These are phyloP conservation scores for Mucuna pruriens DNA, from an alignment of 306 rosid species.

Conservation along the genomic window DNA sequence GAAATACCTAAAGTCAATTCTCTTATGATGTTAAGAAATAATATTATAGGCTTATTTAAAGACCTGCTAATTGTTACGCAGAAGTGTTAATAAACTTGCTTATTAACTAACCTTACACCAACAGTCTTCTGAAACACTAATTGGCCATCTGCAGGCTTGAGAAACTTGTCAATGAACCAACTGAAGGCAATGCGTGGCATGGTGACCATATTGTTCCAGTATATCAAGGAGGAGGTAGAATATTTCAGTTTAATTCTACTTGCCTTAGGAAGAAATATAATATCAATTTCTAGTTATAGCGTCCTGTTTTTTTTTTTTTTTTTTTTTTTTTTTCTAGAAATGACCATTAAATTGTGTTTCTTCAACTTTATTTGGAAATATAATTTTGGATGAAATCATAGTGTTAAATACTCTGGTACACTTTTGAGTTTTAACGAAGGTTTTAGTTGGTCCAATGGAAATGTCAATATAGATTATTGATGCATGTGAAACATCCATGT, in stretches of 20 bases:
- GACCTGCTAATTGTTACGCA: conserved; percentile 2
- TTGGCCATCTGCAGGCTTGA: conserved; percentile 66
- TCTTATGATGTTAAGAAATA: conserved; percentile 6
- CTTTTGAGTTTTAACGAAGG: background rate
- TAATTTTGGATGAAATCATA: background rate
- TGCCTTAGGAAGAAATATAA: conserved; percentile 5
- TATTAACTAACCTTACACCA: conserved; percentile 13
- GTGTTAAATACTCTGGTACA: background rate
- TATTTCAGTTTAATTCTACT: conserved; percentile 11
- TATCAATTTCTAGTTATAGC: background rate
- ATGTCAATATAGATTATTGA: background rate
- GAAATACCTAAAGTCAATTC: conserved; percentile 18
- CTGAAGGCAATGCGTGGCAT: conserved; percentile 95
- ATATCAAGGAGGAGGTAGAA: conserved; percentile 91
- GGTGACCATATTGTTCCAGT: conserved; percentile 97
- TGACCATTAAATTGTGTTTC: conserved; percentile 16
- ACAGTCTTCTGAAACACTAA: conserved; percentile 32
- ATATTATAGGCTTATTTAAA: conserved; percentile 10
- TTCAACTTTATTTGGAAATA: background rate
- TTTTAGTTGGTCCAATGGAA: background rate
- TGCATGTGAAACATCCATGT: background rate
- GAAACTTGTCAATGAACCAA: conserved; percentile 80
- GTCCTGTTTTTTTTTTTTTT: background rate
- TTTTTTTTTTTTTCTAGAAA: conserved; percentile 5
- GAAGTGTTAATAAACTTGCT: conserved; percentile 20